A percentile compares a stretch with the other conserved stretches of the same genome.
These are phyloP conservation scores for Blumeria graminis DNA, from an alignment of 2,329 filamentous ascomycete species.

Conservation along the genomic window DNA sequence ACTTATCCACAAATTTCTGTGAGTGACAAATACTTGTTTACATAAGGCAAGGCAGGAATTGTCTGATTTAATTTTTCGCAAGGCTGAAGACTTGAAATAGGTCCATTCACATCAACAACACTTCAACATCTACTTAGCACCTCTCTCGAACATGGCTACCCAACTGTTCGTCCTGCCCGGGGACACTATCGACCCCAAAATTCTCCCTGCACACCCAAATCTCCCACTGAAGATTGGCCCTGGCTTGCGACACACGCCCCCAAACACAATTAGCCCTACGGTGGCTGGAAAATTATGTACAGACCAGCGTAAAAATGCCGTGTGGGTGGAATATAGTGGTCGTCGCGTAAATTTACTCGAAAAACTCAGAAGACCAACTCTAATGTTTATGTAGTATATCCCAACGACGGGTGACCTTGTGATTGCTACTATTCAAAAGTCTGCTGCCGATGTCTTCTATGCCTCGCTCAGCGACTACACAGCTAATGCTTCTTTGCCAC, in stretches of 20 bases:
- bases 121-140: no score
- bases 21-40: no score
- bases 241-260: slow-evolving; percentile 59
- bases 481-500: slow-evolving; percentile 45
- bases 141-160: slow-evolving; percentile 12
- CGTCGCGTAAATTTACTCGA: slow-evolving; percentile 33
- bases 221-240: slow-evolving; percentile 59
- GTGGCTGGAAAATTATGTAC: slow-evolving; percentile 41
- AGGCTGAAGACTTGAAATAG: no score
- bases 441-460: slow-evolving; percentile 53
- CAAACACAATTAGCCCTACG: slow-evolving; percentile 45
- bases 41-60: no score
- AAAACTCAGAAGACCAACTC: neutral
- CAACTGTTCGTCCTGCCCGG: slow-evolving; percentile 56
- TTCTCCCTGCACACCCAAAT: slow-evolving; percentile 43
- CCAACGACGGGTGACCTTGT: slow-evolving; percentile 66
- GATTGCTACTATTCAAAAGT: slow-evolving; percentile 63
- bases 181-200: slow-evolving; percentile 40
- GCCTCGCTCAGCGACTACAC: slow-evolving; percentile 48
- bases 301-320: slow-evolving; percentile 48
- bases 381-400: slow-evolving; percentile 33
- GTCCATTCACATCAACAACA: no score
- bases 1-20: no score
- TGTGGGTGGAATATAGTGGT: slow-evolving; percentile 50
- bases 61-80: no score